A percentile compares a stretch with the other conserved stretches of the same genome.
These are phyloP conservation scores for Luffa aegyptiaca DNA, from an alignment of 306 rosid species.

Conservation along the genomic window DNA sequence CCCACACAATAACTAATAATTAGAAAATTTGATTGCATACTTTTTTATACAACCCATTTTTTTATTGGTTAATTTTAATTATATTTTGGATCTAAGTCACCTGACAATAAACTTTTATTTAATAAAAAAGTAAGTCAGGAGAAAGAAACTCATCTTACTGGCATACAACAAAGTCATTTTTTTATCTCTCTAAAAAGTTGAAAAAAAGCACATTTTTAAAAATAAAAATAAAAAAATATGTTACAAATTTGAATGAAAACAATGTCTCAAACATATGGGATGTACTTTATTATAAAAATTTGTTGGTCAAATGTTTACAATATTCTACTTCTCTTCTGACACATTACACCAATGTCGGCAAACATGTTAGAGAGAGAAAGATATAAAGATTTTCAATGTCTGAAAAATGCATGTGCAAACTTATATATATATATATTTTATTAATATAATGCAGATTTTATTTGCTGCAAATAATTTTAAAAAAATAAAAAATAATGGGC, in stretches of 20 bases:
- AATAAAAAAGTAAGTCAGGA: background rate
- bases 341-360: background rate
- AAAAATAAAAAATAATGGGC: background rate
- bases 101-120: background rate
- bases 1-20: background rate
- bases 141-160: background rate
- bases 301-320: conserved; percentile 9
- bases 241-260: background rate
- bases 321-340: background rate
- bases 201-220: background rate
- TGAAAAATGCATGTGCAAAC: background rate
- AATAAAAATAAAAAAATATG: background rate
- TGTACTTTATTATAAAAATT: background rate
- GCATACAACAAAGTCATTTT: background rate
- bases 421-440: background rate
- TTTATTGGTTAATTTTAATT: background rate
- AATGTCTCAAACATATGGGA: background rate
- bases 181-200: background rate
- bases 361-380: background rate
- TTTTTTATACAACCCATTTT: background rate
- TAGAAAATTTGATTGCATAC: background rate
- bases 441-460: background rate
- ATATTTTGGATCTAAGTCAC: background rate
- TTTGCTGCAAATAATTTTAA: background rate
- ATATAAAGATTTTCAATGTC: background rate